A percentile compares a stretch with the other conserved stretches of the same genome.
phyloP scores from a whole-genome alignment of 495 filamentous ascomycete genomes.

The Articulospora tetracladia region DNA sequence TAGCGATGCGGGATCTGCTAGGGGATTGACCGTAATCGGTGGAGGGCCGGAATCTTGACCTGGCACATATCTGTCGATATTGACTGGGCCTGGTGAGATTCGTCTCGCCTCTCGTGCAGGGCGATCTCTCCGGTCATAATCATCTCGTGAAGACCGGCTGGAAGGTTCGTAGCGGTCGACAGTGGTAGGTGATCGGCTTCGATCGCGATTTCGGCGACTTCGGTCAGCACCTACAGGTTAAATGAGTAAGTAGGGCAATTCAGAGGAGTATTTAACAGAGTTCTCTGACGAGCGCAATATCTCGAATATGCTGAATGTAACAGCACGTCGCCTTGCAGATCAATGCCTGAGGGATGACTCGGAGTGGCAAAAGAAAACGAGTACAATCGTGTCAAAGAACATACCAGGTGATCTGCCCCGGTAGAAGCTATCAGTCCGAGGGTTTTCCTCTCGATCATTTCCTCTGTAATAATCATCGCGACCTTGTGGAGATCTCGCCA shows the following conservation, averaged over 20 bases:
- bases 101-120: slow-evolving; percentile 55
- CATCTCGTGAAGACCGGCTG: slow-evolving; percentile 53
- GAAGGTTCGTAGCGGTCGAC: slow-evolving; percentile 73
- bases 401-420: slow-evolving; percentile 53
- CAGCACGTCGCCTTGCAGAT: slow-evolving; percentile 1
- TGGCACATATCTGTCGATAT: slow-evolving; percentile 95
- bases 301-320: not conserved
- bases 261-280: not conserved
- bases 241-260: slow-evolving; percentile 11
- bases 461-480: slow-evolving; percentile 41
- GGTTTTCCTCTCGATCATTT: slow-evolving; percentile 37
- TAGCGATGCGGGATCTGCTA: slow-evolving; percentile 77
- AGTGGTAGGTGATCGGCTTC: slow-evolving; percentile 67
- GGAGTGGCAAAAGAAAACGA: not conserved
- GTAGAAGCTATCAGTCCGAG: slow-evolving; percentile 44
- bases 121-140: slow-evolving; percentile 57
- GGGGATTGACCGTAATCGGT: slow-evolving; percentile 64
- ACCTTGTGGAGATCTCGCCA: slow-evolving; percentile 43
- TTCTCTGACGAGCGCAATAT: not conserved
- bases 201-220: slow-evolving; percentile 42
- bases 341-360: not conserved
- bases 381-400: slow-evolving; percentile 23
- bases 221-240: slow-evolving; percentile 18
- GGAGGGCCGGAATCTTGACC: slow-evolving; percentile 62
- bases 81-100: slow-evolving; percentile 56